Evolutionary conservation across 257 asterid genomes (phyloP).

Genomic region (Solanum paucissectum): DNA sequence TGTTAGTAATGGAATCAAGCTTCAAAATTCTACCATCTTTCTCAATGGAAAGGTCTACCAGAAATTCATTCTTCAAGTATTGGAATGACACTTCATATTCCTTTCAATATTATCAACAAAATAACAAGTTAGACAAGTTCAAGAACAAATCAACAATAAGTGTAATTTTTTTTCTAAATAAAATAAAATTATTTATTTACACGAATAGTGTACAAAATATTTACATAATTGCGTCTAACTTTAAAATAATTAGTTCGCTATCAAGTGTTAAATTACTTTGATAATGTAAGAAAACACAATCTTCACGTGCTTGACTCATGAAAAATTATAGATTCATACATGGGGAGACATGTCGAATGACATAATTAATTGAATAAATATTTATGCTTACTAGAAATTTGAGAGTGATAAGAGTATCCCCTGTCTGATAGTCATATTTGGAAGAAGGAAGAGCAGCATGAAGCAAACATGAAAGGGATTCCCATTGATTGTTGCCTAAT

Average conservation of each 20-base stretch:
- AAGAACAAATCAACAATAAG: neutral
- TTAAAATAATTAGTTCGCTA: no score
- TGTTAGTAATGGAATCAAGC: conserved; percentile 36
- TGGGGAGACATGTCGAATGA: no score
- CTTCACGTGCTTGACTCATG: neutral
- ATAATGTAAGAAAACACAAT: neutral
- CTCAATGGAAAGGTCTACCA: conserved; percentile 36
- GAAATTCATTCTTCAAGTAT: conserved; percentile 37
- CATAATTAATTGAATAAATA: neutral
- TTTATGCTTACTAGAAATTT: conserved; percentile 25
- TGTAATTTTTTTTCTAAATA: no score
- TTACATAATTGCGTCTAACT: neutral
- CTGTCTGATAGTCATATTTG: conserved; percentile 9
- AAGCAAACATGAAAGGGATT: conserved; percentile 57
- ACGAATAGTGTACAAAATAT: no score
- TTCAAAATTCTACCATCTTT: conserved; percentile 23
- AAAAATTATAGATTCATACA: no score
- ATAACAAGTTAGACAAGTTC: neutral
- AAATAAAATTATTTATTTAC: no score
- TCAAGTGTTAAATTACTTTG: neutral
- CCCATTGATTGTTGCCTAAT: conserved; percentile 49
- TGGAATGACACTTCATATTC: conserved; percentile 24
- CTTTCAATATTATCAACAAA: conserved; percentile 7
- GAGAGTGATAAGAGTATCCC: conserved; percentile 19
- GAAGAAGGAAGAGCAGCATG: conserved; percentile 29